Base-by-base conservation (phyloP, 441 rosid species). In the Daphne laureola region DNA sequence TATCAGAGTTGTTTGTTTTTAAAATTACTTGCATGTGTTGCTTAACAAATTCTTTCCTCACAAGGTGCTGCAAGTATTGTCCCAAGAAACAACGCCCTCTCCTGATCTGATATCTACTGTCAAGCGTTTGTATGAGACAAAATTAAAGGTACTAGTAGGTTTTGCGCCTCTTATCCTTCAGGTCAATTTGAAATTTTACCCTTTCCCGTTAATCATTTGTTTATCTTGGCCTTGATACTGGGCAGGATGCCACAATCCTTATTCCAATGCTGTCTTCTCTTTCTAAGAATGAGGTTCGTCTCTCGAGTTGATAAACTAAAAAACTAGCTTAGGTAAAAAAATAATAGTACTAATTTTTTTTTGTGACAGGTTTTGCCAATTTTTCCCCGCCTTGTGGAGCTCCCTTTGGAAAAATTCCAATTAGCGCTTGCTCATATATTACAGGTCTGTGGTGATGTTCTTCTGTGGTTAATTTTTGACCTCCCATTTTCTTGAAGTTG, bases 211-310 rank as follows among this genome's bases (percentile, higher is more conserved):
- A 2, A 7, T 4, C 11, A 7, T 31, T 31, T 31, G 1, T 31
- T 9, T 38, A 63, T 49, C 54, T 45, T 21, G 25, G 25, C 25
- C n/a, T 53, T 13, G 51, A 72, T 48, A 61, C 54, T 58, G 76
- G 75, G 75, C 87, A 95, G 99, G 99, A 95, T 73, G 98, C 86
- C 67, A 81, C 93, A 31, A 83, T 94, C 65, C 86, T 94, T 54
- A 88, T 94, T 74, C 99, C 99, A 54, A 81, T 94, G 83, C 76
- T 94, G 67, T 81, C 97, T 68, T 94, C 97, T 58, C 86, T 94
- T 57, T 78, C 99, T 44, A 94, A 91, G 77, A 76, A 77, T 21
- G 99, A 91, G 99, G 99, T 95, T 46, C 57, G 67, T 56, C 50
- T 55, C 54, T 14, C 25, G n/a, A 35, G 12, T 41, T 56, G 41